phyloP scores from a whole-genome alignment of 1,284 basidiomycete genomes.

The Malassezia psittaci region DNA sequence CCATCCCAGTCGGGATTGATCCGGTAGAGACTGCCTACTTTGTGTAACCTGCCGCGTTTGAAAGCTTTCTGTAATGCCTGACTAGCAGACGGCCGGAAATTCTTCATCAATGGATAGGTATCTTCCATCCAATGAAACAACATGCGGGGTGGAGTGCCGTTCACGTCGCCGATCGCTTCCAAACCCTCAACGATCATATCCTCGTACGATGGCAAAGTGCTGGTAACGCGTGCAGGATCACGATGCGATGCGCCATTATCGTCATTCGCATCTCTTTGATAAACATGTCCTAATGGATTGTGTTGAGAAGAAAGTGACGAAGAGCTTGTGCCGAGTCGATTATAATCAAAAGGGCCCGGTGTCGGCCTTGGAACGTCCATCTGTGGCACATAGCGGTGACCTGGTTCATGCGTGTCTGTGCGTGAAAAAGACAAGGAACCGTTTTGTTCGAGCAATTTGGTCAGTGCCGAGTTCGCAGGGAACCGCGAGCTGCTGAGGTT shows the following conservation, averaged over 20 bases:
- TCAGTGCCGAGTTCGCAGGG: constrained; percentile 12
- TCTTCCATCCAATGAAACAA: constrained; percentile 41
- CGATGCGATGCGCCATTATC: background rate
- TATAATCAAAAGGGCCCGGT: background rate
- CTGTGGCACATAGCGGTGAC: background rate
- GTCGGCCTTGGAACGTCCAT: background rate
- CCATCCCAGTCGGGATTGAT: constrained; percentile 39
- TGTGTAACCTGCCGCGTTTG: constrained; percentile 41
- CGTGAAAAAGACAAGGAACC: background rate
- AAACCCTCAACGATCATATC: constrained; percentile 42
- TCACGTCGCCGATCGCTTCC: constrained; percentile 23
- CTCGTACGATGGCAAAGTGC: constrained; percentile 37
- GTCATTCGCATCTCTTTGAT: background rate
- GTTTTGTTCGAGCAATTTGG: constrained; percentile 10
- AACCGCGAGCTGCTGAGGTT: constrained; percentile 1
- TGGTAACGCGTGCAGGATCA: constrained; percentile 17
- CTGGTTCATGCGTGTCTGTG: no score
- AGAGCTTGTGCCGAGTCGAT: background rate
- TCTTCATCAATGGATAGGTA: constrained; percentile 40
- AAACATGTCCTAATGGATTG: background rate
- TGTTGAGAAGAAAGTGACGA: background rate
- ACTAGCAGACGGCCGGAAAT: constrained; percentile 43
- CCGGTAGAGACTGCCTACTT: constrained; percentile 37
- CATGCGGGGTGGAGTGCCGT: constrained; percentile 29
- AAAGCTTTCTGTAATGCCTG: constrained; percentile 44